Conservation (phyloP, 768 basidiomycete species). For the Lentinula raphanica region DNA sequence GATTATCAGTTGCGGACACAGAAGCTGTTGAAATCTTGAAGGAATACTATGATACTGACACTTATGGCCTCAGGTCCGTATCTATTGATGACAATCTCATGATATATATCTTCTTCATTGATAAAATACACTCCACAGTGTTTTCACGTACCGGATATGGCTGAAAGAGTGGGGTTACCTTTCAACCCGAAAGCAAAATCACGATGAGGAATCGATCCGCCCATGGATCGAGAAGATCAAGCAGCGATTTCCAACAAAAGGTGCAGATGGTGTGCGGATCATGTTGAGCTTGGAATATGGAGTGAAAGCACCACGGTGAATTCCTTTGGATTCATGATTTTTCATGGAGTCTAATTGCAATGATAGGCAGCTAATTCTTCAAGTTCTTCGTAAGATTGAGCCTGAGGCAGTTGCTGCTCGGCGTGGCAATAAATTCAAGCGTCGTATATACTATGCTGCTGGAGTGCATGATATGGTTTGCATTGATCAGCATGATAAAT, state of each 20-base stretch:
- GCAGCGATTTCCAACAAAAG: background rate
- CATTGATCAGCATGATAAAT: slow-evolving; percentile 27
- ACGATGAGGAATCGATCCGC: background rate
- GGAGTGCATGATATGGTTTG: slow-evolving; percentile 21
- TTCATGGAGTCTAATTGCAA: too few species aligned
- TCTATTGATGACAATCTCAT: background rate
- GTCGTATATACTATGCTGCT: slow-evolving; percentile 18
- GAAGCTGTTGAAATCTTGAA: background rate
- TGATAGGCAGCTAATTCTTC: background rate
- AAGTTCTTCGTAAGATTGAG: slow-evolving; percentile 1
- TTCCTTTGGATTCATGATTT: too few species aligned
- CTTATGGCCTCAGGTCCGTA: background rate
- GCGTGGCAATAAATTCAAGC: slow-evolving; percentile 7
- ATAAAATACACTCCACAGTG: background rate
- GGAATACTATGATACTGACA: slow-evolving; percentile 4
- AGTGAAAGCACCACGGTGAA: background rate
- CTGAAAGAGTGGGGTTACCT: background rate
- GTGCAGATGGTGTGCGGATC: background rate
- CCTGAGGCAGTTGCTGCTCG: slow-evolving; percentile 1
- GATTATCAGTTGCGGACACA: background rate
- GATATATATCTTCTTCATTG: background rate
- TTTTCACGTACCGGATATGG: background rate
- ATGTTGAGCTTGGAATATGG: background rate
- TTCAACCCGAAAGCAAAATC: background rate
- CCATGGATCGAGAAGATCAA: background rate